These are phyloP conservation scores for Penicillium coffeae DNA, from an alignment of 495 filamentous ascomycete species.

Conservation along the genomic window DNA sequence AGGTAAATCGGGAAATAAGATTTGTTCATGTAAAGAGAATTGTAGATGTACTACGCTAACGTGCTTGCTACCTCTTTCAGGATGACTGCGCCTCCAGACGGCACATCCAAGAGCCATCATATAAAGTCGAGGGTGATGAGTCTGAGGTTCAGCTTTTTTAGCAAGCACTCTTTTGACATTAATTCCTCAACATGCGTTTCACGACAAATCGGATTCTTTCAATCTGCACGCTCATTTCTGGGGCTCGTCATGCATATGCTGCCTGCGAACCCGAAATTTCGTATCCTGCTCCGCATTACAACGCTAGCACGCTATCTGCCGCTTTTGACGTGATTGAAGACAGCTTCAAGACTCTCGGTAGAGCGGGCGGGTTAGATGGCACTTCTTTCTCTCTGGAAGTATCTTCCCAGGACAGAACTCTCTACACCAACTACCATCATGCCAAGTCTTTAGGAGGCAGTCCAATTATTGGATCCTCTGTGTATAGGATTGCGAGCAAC, in stretches of 20 bases:
- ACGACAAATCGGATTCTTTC: background rate
- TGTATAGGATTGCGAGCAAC: constrained; percentile 7
- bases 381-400: constrained; percentile 8
- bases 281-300: constrained; percentile 3
- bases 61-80: background rate
- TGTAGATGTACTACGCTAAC: too few relatives aligned
- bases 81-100: too few relatives aligned
- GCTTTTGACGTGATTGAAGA: background rate
- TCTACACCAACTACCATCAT: constrained; percentile 5
- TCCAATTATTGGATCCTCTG: constrained; percentile 4
- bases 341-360: background rate
- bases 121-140: too few relatives aligned
- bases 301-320: background rate
- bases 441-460: constrained; percentile 5
- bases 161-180: too few relatives aligned
- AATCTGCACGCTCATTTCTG: background rate
- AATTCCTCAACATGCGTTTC: background rate
- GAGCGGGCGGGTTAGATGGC: background rate
- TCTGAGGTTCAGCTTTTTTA: too few relatives aligned
- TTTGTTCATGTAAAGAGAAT: too few relatives aligned
- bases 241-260: background rate
- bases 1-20: background rate
- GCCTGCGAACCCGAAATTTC: constrained; percentile 8
- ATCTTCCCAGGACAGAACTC: constrained; percentile 1
- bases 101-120: too few relatives aligned